These are phyloP conservation scores for Ogataea pilisensis DNA, from an alignment of 805 yeast species.

Conservation along the genomic window DNA sequence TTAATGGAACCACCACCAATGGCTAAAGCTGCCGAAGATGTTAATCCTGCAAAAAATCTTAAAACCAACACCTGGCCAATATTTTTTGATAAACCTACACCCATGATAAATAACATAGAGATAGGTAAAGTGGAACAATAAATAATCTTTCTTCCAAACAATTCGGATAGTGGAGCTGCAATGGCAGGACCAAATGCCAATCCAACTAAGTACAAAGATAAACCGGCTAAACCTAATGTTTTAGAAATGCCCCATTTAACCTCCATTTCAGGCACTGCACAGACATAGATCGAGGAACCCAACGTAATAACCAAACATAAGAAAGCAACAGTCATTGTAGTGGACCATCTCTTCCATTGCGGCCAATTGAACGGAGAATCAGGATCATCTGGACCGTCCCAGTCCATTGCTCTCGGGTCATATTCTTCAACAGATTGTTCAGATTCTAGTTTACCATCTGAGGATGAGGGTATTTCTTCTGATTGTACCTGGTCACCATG, in stretches of 20 bases:
- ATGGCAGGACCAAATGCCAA: slow-evolving; percentile 66
- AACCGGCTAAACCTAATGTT: slow-evolving; percentile 61
- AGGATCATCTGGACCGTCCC: slow-evolving; percentile 62
- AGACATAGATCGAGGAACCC: slow-evolving; percentile 70
- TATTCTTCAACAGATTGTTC: slow-evolving; percentile 27
- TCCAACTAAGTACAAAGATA: slow-evolving; percentile 68
- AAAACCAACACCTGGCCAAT: slow-evolving; percentile 60
- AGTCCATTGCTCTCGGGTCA: slow-evolving; percentile 41
- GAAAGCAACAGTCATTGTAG: slow-evolving; percentile 60
- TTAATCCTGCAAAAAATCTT: slow-evolving; percentile 69
- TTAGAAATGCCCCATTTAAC: slow-evolving; percentile 48
- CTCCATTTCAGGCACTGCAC: slow-evolving; percentile 56
- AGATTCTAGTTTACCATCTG: slow-evolving; percentile 12
- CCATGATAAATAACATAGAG: slow-evolving; percentile 71
- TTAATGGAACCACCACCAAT: slow-evolving; percentile 81
- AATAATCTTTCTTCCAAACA: slow-evolving; percentile 62
- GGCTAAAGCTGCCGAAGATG: slow-evolving; percentile 80
- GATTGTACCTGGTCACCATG: slow-evolving; percentile 5
- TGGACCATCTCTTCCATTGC: slow-evolving; percentile 54
- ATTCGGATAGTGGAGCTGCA: slow-evolving; percentile 70
- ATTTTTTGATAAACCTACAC: slow-evolving; percentile 61
- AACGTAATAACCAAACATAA: slow-evolving; percentile 67
- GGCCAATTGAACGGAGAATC: slow-evolving; percentile 73
- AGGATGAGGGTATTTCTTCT: slow-evolving; percentile 2
- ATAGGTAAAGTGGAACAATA: slow-evolving; percentile 57